Evolutionary conservation across 306 rosid genomes (phyloP).

Genomic region (Styphnolobium japonicum): DNA sequence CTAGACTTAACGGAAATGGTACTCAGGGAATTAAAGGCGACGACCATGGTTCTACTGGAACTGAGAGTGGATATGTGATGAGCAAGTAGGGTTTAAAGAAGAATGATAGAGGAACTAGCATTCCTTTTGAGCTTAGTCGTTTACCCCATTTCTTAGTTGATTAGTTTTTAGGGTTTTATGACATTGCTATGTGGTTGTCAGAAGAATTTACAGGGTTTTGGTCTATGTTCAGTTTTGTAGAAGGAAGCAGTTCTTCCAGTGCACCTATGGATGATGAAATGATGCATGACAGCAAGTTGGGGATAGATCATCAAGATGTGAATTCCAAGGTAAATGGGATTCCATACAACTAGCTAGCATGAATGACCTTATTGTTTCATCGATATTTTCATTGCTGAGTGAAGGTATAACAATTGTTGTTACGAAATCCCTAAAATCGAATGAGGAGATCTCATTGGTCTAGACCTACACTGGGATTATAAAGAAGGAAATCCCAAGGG

Average conservation of each 20-base stretch:
- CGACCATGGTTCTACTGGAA: no score
- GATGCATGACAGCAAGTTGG: background rate
- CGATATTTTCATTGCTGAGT: background rate
- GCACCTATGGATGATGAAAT: no score
- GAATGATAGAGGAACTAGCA: background rate
- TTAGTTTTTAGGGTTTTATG: background rate
- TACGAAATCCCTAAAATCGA: background rate
- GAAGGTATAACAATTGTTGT: background rate
- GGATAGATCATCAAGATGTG: background rate
- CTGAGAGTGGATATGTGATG: background rate
- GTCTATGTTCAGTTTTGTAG: background rate
- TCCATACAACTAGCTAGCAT: no score
- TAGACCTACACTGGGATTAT: background rate
- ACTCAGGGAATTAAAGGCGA: background rate
- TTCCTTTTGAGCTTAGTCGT: background rate
- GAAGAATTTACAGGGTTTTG: background rate
- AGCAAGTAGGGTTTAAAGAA: background rate
- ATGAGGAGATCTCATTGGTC: background rate
- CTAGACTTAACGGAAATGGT: background rate
- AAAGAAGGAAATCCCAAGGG: background rate
- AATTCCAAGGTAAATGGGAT: constrained; percentile 13
- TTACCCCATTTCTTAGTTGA: background rate
- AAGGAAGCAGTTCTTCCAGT: background rate
- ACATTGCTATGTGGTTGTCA: background rate
- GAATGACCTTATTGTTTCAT: background rate